Evolutionary conservation across 768 basidiomycete species (phyloP).

Genomic region (Panellus pusillus): DNA sequence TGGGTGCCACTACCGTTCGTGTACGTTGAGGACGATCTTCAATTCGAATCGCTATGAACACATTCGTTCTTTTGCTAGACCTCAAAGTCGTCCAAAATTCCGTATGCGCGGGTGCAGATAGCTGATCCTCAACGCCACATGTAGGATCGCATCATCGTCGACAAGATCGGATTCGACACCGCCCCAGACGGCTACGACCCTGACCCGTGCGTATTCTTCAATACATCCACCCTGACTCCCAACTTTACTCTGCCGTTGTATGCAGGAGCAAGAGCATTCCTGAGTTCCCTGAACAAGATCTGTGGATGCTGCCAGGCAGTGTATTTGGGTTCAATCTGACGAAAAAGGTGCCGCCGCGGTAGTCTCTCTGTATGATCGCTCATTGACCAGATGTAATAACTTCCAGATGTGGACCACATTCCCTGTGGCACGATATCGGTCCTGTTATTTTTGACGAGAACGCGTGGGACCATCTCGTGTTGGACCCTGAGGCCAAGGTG

Average conservation of each 20-base stretch:
- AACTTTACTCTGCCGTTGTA: neutral
- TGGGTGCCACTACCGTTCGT: constrained; percentile 7
- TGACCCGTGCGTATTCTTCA: neutral
- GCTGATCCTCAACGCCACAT: too few species aligned
- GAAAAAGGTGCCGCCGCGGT: constrained; percentile 26
- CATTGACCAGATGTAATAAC: neutral
- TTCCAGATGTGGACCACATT: constrained; percentile 6
- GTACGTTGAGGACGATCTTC: neutral
- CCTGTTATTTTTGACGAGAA: constrained; percentile 32
- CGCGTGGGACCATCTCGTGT: constrained; percentile 34
- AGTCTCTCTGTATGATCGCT: constrained; percentile 1
- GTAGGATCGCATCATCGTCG: constrained; percentile 25
- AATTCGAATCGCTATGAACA: neutral
- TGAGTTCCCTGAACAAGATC: constrained; percentile 33
- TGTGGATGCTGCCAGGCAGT: constrained; percentile 35
- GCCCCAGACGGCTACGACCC: neutral
- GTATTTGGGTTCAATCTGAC: constrained; percentile 40
- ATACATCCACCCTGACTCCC: neutral
- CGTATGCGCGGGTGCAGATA: neutral
- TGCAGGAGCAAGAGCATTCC: constrained; percentile 8
- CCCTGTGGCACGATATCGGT: constrained; percentile 20
- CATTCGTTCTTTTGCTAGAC: constrained; percentile 1
- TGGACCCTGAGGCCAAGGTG: constrained; percentile 30
- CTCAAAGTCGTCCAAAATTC: constrained; percentile 1
- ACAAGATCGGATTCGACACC: constrained; percentile 13